phyloP scores from a whole-genome alignment of 2,329 filamentous ascomycete genomes.

The Fusarium proliferatum region DNA sequence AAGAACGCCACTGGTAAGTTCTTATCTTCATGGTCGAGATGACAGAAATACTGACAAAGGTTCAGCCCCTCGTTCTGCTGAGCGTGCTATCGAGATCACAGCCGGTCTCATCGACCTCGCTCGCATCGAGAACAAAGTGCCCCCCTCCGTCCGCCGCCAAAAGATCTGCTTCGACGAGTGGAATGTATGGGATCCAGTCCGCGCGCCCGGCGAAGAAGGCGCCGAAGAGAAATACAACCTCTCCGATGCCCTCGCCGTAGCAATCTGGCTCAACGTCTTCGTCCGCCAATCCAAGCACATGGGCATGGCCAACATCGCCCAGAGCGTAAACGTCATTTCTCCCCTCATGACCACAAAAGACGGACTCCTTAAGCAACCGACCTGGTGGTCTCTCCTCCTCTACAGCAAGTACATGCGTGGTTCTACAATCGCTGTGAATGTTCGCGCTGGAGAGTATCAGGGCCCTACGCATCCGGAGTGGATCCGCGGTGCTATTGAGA shows the following conservation, averaged over 20 bases:
- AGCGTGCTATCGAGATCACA: conserved; percentile 78
- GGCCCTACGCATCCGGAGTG: conserved; percentile 74
- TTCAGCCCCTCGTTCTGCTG: conserved; percentile 72
- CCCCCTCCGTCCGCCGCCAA: conserved; percentile 68
- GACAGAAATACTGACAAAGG: neutral
- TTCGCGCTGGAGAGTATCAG: conserved; percentile 71
- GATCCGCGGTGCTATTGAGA: conserved; percentile 73
- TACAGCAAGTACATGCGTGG: conserved; percentile 73
- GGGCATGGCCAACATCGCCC: conserved; percentile 83
- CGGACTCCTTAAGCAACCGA: conserved; percentile 76
- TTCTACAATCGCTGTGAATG: conserved; percentile 72
- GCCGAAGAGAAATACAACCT: conserved; percentile 81
- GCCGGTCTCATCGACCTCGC: conserved; percentile 78
- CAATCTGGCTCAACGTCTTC: conserved; percentile 81
- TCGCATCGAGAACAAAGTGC: conserved; percentile 73
- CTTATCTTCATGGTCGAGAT: rapidly evolving
- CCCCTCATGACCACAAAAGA: conserved; percentile 77
- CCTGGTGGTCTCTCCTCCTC: conserved; percentile 78
- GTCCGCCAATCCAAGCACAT: conserved; percentile 76
- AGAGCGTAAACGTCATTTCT: conserved; percentile 81
- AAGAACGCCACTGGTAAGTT: conserved; percentile 59
- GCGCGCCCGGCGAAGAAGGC: conserved; percentile 76
- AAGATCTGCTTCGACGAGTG: conserved; percentile 87
- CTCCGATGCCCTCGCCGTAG: conserved; percentile 80
- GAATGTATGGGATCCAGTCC: conserved; percentile 83